A percentile compares a stretch with the other conserved stretches of the same genome.
Conservation (phyloP, 2,329 filamentous ascomycete species). For the Raffaelea ambrosiae region DNA sequence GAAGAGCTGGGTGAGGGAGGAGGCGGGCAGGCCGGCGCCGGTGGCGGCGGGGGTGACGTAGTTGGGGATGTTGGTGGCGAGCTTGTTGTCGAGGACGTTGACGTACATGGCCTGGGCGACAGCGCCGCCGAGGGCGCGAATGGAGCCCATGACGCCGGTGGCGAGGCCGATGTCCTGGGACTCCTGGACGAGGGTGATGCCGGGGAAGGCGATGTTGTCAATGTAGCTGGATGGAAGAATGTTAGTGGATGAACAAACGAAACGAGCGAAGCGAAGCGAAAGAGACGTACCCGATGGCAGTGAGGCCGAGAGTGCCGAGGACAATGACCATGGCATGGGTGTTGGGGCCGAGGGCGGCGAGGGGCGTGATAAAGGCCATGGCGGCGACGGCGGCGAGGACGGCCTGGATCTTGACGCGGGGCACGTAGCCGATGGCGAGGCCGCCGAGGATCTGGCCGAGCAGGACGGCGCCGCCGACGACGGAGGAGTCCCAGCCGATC, state of each 20-base stretch:
- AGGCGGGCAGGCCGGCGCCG: conserved; percentile 24
- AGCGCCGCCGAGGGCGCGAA: conserved; percentile 32
- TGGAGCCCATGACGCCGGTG: conserved; percentile 34
- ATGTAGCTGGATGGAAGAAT: conserved; percentile 13
- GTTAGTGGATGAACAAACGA: too few species aligned
- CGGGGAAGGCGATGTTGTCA: conserved; percentile 31
- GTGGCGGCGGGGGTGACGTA: conserved; percentile 26
- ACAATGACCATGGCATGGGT: conserved; percentile 21
- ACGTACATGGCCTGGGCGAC: conserved; percentile 27
- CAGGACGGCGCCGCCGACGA: conserved; percentile 32
- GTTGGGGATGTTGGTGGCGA: conserved; percentile 22
- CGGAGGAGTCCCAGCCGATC: conserved; percentile 31
- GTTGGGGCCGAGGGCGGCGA: conserved; percentile 19
- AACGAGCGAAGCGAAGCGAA: too few species aligned
- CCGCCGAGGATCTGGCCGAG: conserved; percentile 29
- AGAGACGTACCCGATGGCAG: conserved; percentile 21
- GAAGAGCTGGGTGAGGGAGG: conserved; percentile 24
- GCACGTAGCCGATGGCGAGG: conserved; percentile 25
- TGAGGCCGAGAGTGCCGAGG: conserved; percentile 22
- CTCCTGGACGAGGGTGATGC: conserved; percentile 35
- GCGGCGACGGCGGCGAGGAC: conserved; percentile 21
- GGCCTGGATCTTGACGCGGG: conserved; percentile 25
- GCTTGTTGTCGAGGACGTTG: conserved; percentile 26
- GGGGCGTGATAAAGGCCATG: conserved; percentile 24
- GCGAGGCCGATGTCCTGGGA: conserved; percentile 37